Conservation (phyloP, 164 flowering plant species). For the Nelumbo lutea region DNA sequence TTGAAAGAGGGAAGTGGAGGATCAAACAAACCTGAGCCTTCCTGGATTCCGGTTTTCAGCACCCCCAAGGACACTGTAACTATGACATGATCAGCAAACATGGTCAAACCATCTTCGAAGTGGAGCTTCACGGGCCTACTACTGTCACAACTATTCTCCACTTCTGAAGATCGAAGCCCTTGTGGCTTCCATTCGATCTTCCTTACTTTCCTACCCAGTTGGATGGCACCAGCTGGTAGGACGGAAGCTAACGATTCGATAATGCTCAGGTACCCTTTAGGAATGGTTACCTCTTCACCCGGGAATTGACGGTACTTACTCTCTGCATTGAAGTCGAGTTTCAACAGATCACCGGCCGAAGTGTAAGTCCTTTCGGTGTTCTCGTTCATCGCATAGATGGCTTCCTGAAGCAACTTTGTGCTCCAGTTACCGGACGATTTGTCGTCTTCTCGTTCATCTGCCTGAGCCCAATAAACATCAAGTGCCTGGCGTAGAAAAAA, state of each 20-base stretch:
- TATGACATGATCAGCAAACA: slow-evolving; percentile 81
- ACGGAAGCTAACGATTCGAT: slow-evolving; percentile 63
- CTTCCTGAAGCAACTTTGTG: slow-evolving; percentile 48
- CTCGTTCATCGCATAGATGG: slow-evolving; percentile 68
- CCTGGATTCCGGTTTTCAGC: slow-evolving; percentile 55
- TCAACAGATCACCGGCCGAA: slow-evolving; percentile 65
- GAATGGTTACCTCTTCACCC: slow-evolving; percentile 88
- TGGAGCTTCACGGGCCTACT: slow-evolving; percentile 63
- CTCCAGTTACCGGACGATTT: slow-evolving; percentile 36
- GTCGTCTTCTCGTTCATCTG: slow-evolving; percentile 19
- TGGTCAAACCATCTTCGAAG: slow-evolving; percentile 59
- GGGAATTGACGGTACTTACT: slow-evolving; percentile 79
- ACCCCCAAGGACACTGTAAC: slow-evolving; percentile 95
- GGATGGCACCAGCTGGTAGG: slow-evolving; percentile 62
- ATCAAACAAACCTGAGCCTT: slow-evolving; percentile 48
- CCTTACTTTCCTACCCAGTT: slow-evolving; percentile 50
- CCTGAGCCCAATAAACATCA: slow-evolving; percentile 42
- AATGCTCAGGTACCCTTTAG: slow-evolving; percentile 72
- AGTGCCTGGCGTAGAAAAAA: slow-evolving; percentile 57
- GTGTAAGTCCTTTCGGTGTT: slow-evolving; percentile 84
- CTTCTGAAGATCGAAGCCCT: neutral
- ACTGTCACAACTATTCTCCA: slow-evolving; percentile 22
- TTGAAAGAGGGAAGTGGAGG: slow-evolving; percentile 80
- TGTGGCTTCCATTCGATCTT: slow-evolving; percentile 65
- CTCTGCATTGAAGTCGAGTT: slow-evolving; percentile 72